Conservation (phyloP, 1,284 basidiomycete species). For the Stygiomarasmius scandens region DNA sequence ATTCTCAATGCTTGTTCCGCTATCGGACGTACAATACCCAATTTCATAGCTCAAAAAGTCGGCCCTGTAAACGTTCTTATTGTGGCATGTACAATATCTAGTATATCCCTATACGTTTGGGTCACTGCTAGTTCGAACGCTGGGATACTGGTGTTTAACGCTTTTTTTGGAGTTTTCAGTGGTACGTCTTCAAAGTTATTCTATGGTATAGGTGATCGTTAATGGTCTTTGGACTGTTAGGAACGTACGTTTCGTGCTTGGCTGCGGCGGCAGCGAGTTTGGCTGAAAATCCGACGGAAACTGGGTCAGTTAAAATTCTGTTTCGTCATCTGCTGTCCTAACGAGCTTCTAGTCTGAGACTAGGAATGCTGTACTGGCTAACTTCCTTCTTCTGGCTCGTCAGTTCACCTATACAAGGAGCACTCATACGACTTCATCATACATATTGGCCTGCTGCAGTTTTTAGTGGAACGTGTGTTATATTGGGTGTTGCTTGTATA, state of each 20-base stretch:
- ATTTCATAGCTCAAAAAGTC: constrained; percentile 17
- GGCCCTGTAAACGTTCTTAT: constrained; percentile 22
- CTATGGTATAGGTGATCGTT: neutral
- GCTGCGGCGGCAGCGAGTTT: constrained; percentile 16
- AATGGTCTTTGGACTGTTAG: constrained; percentile 3
- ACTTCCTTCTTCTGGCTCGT: constrained; percentile 25
- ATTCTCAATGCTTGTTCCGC: constrained; percentile 23
- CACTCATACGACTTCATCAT: constrained; percentile 15
- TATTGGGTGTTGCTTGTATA: constrained; percentile 19
- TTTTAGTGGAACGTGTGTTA: constrained; percentile 18
- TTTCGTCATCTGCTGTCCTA: neutral
- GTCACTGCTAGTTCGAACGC: constrained; percentile 13
- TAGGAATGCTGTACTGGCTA: constrained; percentile 23
- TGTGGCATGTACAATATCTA: constrained; percentile 11
- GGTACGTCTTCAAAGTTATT: constrained; percentile 11
- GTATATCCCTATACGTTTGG: constrained; percentile 18
- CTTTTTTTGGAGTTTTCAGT: constrained; percentile 20
- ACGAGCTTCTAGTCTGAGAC: constrained; percentile 12
- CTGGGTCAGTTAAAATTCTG: constrained; percentile 13
- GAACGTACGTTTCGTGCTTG: constrained; percentile 19
- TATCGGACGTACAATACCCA: constrained; percentile 19
- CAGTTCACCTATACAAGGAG: constrained; percentile 23
- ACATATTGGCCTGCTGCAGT: constrained; percentile 20
- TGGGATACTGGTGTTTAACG: constrained; percentile 21
- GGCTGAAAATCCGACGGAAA: constrained; percentile 14